These are phyloP conservation scores for Maudiozyma turicensis DNA, from an alignment of 805 yeast genomes.

Conservation along the genomic window DNA sequence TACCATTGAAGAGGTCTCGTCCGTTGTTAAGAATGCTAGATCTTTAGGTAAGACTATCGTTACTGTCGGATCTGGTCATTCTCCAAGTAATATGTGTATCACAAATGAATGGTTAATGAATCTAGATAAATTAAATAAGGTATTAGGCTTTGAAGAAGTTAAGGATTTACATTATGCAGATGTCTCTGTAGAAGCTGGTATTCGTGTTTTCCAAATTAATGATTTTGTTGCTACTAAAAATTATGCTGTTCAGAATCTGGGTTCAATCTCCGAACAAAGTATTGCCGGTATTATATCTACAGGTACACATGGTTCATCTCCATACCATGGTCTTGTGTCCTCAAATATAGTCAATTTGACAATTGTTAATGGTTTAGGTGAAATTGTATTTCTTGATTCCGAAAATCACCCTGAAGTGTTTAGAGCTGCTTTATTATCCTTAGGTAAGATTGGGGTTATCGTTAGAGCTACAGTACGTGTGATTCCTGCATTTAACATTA, in stretches of 20 bases:
- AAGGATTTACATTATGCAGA: conserved; percentile 67
- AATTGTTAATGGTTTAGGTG: conserved; percentile 67
- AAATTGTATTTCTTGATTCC: conserved; percentile 39
- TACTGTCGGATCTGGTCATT: conserved; percentile 89
- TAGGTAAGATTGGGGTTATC: conserved; percentile 88
- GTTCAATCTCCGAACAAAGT: conserved; percentile 89
- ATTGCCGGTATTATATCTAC: conserved; percentile 94
- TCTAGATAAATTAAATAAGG: conserved; percentile 62
- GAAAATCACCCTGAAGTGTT: conserved; percentile 59
- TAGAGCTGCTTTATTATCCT: conserved; percentile 71
- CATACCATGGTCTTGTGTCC: conserved; percentile 81
- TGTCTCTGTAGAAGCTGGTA: conserved; percentile 91
- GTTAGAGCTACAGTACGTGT: conserved; percentile 77
- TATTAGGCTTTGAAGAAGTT: conserved; percentile 39
- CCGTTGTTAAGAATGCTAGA: conserved; percentile 59
- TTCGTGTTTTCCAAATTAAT: conserved; percentile 66
- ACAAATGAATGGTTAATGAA: conserved; percentile 82
- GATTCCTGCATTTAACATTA: conserved; percentile 74
- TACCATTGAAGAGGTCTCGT: conserved; percentile 54
- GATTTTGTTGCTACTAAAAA: conserved; percentile 51
- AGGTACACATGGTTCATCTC: conserved; percentile 94
- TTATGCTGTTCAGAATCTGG: conserved; percentile 81
- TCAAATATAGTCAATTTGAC: conserved; percentile 78
- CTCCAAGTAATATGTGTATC: conserved; percentile 87
- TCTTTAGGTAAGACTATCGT: conserved; percentile 53